Evolutionary conservation across 1,139 yeast genomes (phyloP), one percentile per base, ranked within the genome.

Genomic region (Blastobotrys persicus): DNA sequence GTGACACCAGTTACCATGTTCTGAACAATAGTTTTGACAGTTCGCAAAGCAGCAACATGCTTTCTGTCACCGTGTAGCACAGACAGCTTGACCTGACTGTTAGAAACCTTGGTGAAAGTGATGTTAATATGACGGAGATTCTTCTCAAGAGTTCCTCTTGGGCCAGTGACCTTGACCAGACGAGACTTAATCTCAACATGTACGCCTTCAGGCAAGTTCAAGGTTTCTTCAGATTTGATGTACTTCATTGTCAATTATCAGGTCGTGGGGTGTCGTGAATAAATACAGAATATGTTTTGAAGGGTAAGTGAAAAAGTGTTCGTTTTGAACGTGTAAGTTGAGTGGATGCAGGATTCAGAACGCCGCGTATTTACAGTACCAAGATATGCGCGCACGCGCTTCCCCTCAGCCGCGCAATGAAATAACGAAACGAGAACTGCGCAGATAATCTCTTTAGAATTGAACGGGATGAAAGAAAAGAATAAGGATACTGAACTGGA

Each of bases 51-150:
- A 74, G 99, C 99, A 75, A 92, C 98, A 80, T 92, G 98, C 85
- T 92, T 92, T 85, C 98, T 89, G 87, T 88, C 96, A 80, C 98
- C 98, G 75, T 91, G 88, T 86, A 88, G 95, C 62, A 94, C 96
- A 67, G 89, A 80, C 71, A 92, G 83, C 79, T 85, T 86, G 77
- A 94, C 79, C 67, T 82, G 83, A 61, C 72, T 77, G 77, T 80
- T 76, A 72, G 75, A 75, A 62, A 86, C 70, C 81, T 91, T 88
- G 65, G 69, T 59, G 84, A 92, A 92, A 62, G 97, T 84, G 68
- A 94, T 96, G 74, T 92, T 87, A 68, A 92, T 83, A 80, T 94
- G 99, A 74, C 85, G 84, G 72, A 94, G 81, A 81, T 85, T 80
- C 84, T 92, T 92, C 79, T 76, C 73, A 73, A 94, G 81, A 64